Evolutionary conservation across 305 asterid genomes (phyloP), one percentile per base, ranked within the genome.

Genomic region (Ajuga reptans): DNA sequence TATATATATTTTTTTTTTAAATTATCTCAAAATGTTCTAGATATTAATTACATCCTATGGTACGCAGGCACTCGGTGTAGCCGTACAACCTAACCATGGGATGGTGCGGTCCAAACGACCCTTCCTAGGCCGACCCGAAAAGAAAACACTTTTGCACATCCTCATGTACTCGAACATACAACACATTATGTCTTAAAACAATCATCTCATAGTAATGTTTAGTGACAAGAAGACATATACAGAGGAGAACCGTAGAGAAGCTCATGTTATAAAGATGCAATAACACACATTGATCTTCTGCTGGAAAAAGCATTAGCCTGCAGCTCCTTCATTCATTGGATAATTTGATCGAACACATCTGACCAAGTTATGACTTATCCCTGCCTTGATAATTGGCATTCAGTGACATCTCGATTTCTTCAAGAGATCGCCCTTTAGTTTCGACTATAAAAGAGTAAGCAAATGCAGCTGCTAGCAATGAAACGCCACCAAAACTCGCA

Each of bases 351-450:
- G 1, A 27, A 15, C 45, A 1, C 21, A 46, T 54, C 8, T 5
- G 16, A 2, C 34, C 3, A 8, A 5, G 9, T 42, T 53, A 47
- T 5, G 61, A 46, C 49, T 69, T 69, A 24, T 64, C 55, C 51
- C 42, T 53, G 41, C 47, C 55, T 53, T 12, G 82, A 41, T 69
- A 61, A 52, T 46, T 69, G 61, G 79, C 77, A 58, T 79, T 78
- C 21, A 87, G 77, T 11, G 95, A 85, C 75, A 84, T 77, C 85
- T 88, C 95, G 9, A 91, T 91, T 82, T 91, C 97, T 78, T 91
- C 97, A 12, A 89, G 92, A 15, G 96, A 87, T 37, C 87, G 80
- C 16, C 97, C 96, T 79, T 79, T 87, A 4, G 97, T 91, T 77
- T 91, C 97, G 8, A 87, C 85, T 3, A 81, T 78, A 33, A 84